These are phyloP conservation scores for Pulveroboletus sp. DNA, from an alignment of 768 basidiomycete genomes.

Conservation along the genomic window DNA sequence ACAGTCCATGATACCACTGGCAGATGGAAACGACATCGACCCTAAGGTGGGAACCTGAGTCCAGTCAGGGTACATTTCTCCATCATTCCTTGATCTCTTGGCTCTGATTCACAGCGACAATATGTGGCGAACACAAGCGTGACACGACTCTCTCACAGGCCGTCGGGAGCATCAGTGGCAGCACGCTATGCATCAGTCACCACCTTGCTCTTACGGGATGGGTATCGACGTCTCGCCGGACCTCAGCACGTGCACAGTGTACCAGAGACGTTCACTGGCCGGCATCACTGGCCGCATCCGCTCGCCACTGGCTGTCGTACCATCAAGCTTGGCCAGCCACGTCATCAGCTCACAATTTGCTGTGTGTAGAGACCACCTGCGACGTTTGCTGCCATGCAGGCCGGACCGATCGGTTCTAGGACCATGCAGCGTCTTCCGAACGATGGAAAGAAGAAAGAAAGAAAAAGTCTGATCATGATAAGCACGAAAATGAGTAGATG, in stretches of 20 bases:
- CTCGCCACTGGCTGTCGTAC: slow-evolving; percentile 53
- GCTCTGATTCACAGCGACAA: not conserved
- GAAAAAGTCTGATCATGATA: slow-evolving; percentile 1
- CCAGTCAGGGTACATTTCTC: not conserved
- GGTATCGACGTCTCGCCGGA: slow-evolving; percentile 44
- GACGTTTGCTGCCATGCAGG: slow-evolving; percentile 48
- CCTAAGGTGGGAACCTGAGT: not conserved
- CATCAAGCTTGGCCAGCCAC: slow-evolving; percentile 54
- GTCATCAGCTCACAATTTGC: slow-evolving; percentile 47
- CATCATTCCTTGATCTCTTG: not conserved
- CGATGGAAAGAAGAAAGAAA: slow-evolving; percentile 36
- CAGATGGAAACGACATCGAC: not conserved
- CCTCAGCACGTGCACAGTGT: no score
- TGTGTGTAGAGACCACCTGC: slow-evolving; percentile 29
- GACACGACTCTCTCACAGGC: not conserved
- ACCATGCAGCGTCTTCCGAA: slow-evolving; percentile 56
- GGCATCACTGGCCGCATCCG: slow-evolving; percentile 36
- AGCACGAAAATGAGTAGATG: not conserved
- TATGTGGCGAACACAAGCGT: not conserved
- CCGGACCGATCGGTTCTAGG: slow-evolving; percentile 74
- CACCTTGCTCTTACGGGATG: slow-evolving; percentile 4
- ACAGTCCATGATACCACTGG: not conserved
- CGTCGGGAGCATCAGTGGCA: not conserved
- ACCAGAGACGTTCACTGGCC: no score
- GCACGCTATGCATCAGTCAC: not conserved